Evolutionary conservation across 495 filamentous ascomycete genomes (phyloP).

Genomic region (Tricharina praecox): DNA sequence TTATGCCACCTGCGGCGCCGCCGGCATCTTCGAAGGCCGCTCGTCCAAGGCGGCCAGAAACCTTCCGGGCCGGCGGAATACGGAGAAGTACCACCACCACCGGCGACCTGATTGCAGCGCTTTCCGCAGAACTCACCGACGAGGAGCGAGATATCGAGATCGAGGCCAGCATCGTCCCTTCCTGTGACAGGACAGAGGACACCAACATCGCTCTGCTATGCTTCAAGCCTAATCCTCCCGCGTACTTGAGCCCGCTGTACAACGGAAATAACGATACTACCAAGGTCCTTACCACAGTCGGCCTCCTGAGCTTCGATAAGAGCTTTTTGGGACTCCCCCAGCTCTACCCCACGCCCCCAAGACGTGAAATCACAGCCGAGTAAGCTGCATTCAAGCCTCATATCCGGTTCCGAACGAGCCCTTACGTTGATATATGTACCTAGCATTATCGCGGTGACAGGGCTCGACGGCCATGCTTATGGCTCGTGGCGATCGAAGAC

Average conservation of each 20-base stretch:
- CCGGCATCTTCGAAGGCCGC: neutral
- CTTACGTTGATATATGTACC: no score
- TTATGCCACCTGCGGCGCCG: no score
- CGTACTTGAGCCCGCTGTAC: neutral
- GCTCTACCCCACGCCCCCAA: conserved; percentile 2
- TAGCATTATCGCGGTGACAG: conserved; percentile 1
- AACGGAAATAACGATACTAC: neutral
- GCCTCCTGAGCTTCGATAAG: neutral
- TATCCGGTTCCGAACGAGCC: no score
- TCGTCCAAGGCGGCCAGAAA: neutral
- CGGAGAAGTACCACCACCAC: neutral
- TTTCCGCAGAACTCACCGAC: neutral
- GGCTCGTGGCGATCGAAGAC: conserved; percentile 6
- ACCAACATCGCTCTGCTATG: neutral
- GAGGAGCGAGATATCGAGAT: neutral
- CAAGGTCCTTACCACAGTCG: neutral
- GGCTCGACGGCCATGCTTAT: conserved; percentile 4
- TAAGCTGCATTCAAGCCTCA: no score
- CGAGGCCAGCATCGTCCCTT: neutral
- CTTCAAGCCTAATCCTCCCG: neutral
- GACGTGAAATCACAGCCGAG: neutral
- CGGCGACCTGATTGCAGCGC: neutral
- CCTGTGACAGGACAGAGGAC: neutral
- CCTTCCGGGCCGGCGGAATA: neutral
- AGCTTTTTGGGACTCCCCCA: conserved; percentile 11